Percentiles rank a stretch among this genome's conserved stretches.
Evolutionary conservation across 192 early-diverging fungal genomes (phyloP).

Genomic region (Entophlyctis helioformis): DNA sequence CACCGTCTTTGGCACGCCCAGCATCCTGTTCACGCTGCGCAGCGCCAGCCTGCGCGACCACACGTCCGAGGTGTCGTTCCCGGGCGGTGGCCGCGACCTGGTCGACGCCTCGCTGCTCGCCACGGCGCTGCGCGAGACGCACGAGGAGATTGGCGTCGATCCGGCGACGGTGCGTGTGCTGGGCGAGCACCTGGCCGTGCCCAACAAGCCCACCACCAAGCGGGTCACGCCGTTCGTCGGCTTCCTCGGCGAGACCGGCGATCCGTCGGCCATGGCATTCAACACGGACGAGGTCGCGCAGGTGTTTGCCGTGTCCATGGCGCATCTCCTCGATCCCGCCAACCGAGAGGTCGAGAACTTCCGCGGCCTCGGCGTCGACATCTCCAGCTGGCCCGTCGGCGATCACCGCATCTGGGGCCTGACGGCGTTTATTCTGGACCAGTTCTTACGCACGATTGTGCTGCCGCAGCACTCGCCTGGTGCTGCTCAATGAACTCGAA

Average conservation of each 20-base stretch:
- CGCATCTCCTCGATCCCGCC: slow-evolving; percentile 41
- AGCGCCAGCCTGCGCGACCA: slow-evolving; percentile 52
- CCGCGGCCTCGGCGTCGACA: slow-evolving; percentile 18
- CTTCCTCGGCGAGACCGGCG: slow-evolving; percentile 27
- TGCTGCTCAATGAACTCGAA: too few species aligned
- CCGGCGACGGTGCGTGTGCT: slow-evolving; percentile 36
- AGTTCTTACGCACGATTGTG: too few species aligned
- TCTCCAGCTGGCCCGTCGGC: slow-evolving; percentile 47
- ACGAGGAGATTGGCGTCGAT: slow-evolving; percentile 60
- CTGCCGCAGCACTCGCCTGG: too few species aligned
- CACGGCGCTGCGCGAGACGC: slow-evolving; percentile 70
- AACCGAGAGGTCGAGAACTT: slow-evolving; percentile 34
- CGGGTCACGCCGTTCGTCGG: slow-evolving; percentile 55
- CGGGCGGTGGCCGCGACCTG: slow-evolving; percentile 33
- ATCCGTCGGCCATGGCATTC: slow-evolving; percentile 23
- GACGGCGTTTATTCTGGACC: slow-evolving; percentile 70
- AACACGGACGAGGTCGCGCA: slow-evolving; percentile 57
- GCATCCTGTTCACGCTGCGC: slow-evolving; percentile 72
- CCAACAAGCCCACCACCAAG: slow-evolving; percentile 43
- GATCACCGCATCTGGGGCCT: slow-evolving; percentile 36
- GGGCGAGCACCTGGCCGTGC: slow-evolving; percentile 36
- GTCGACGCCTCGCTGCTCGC: slow-evolving; percentile 38
- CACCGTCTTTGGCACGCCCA: slow-evolving; percentile 39
- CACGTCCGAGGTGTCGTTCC: slow-evolving; percentile 53
- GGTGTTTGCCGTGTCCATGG: slow-evolving; percentile 57